Evolutionary conservation across 2,329 filamentous ascomycete species (phyloP), one percentile per base, ranked within the genome.

Genomic region (Cercospora sesami): DNA sequence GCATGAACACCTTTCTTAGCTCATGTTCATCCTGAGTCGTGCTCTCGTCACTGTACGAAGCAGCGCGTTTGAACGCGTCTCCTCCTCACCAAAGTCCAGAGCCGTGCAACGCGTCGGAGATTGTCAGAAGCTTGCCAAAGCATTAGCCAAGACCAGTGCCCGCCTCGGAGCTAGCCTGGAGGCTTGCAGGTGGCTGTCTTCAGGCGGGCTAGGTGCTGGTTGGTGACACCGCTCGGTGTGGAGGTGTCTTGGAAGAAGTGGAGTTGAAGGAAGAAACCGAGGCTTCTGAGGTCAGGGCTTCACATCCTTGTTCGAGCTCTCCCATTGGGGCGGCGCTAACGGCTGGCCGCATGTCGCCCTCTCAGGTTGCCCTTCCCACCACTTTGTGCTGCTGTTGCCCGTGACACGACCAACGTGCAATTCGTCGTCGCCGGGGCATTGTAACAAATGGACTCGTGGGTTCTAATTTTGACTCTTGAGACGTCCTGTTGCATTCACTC

Each of bases 121-220:
- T 16, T 31, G 30, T 28, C 26, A 16, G 18, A 51, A 26, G 33
- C 21, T 39, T 26, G 30, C 18, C 18, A 61, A 61, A 61, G 59
- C 59, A 61, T 61, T 61, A 18, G 18, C 60, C 61, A 55, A 63
- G 61, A 26, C 28, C 53, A 18, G 3, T 28, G 21, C 53, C 23
- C 48, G 48, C 48, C 48, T 58, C 53, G 53, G 53, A 58, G 2
- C 14, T 58, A 58, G 53, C 26, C n/a, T 21, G 26, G 26, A 58
- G 53, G 53, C 53, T 58, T 58, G 53, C 53, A 58, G 53, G 53
- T 28, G 26, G 53, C 26, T n/a, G 53, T 58, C 53, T 58, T 33
- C 26, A 31, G 26, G 53, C 30, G 14, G 53, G 2, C 12, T 4
- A 26, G 53, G 53, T 28, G 23, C 51, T 26, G 51, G 53, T 48